These are phyloP conservation scores for Niebla homalea DNA, from an alignment of 495 filamentous ascomycete species.

Conservation along the genomic window DNA sequence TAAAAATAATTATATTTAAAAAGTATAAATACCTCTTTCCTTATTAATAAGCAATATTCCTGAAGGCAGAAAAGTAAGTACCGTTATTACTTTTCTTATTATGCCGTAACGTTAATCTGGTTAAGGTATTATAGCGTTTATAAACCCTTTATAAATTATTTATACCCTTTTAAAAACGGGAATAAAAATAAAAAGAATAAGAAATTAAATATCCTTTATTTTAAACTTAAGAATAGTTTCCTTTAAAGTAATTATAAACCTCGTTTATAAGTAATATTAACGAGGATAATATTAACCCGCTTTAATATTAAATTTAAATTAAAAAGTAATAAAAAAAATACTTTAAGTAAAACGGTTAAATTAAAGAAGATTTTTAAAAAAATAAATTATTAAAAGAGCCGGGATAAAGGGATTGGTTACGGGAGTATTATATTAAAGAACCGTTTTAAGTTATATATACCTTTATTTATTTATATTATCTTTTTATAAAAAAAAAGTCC, in stretches of 20 bases:
- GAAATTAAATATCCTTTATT: constrained; percentile 1
- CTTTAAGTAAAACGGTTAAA: constrained; percentile 8
- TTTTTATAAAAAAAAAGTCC: neutral
- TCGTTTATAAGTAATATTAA: neutral
- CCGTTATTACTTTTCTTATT: neutral
- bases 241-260: constrained; percentile 9
- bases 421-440: constrained; percentile 14
- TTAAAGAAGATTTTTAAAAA: constrained; percentile 11
- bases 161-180: constrained; percentile 9
- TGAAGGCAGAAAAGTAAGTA: constrained; percentile 1
- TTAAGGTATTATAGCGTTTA: constrained; percentile 3
- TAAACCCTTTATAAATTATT: constrained; percentile 3
- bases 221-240: constrained; percentile 7
- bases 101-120: constrained; percentile 5
- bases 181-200: constrained; percentile 11
- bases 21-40: constrained; percentile 2
- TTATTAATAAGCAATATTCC: constrained; percentile 7
- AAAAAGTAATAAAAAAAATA: constrained; percentile 9
- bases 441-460: constrained; percentile 20
- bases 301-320: constrained; percentile 6
- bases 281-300: neutral
- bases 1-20: constrained; percentile 5
- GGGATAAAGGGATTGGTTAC: neutral
- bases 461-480: neutral
- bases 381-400: constrained; percentile 7